Evolutionary conservation across 805 yeast species (phyloP).

Genomic region (Starmerella tilneyi): DNA sequence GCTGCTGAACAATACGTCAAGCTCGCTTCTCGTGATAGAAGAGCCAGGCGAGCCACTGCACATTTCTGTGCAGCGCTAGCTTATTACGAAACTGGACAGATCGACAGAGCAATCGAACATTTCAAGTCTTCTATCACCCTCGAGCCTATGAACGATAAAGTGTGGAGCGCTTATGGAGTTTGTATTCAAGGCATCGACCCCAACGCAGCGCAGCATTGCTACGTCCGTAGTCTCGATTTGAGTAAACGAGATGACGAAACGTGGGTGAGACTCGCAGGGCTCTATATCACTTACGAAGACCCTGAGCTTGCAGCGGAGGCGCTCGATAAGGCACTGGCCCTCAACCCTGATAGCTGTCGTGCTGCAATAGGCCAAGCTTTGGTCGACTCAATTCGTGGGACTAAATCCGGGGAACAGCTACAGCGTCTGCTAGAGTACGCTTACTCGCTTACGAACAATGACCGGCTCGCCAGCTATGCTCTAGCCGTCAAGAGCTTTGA

Average conservation of each 20-base stretch:
- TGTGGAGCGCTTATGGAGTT: constrained; percentile 79
- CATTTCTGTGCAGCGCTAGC: constrained; percentile 66
- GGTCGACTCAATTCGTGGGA: constrained; percentile 30
- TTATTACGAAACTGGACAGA: constrained; percentile 25
- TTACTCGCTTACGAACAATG: constrained; percentile 57
- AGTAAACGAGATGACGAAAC: constrained; percentile 55
- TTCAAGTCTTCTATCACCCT: constrained; percentile 59
- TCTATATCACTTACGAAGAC: constrained; percentile 63
- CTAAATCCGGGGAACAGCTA: constrained; percentile 39
- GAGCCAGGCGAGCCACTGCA: constrained; percentile 32
- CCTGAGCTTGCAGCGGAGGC: constrained; percentile 62
- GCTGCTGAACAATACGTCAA: constrained; percentile 11
- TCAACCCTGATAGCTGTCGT: constrained; percentile 62
- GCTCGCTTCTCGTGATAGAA: not conserved
- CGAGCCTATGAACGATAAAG: constrained; percentile 58
- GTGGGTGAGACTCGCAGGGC: constrained; percentile 75
- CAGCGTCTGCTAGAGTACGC: constrained; percentile 62
- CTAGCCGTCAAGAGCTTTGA: constrained; percentile 46
- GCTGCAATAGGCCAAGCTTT: constrained; percentile 88
- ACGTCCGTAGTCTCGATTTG: constrained; percentile 65
- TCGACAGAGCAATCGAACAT: constrained; percentile 45
- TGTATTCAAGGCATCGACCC: constrained; percentile 57
- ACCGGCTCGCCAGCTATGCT: constrained; percentile 57
- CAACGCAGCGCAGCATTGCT: constrained; percentile 81
- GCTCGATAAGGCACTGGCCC: constrained; percentile 61